Percentiles rank a stretch among this genome's conserved stretches.
phyloP scores from a whole-genome alignment of 2,329 filamentous ascomycete species.

The Ophiosphaerella korrae region DNA sequence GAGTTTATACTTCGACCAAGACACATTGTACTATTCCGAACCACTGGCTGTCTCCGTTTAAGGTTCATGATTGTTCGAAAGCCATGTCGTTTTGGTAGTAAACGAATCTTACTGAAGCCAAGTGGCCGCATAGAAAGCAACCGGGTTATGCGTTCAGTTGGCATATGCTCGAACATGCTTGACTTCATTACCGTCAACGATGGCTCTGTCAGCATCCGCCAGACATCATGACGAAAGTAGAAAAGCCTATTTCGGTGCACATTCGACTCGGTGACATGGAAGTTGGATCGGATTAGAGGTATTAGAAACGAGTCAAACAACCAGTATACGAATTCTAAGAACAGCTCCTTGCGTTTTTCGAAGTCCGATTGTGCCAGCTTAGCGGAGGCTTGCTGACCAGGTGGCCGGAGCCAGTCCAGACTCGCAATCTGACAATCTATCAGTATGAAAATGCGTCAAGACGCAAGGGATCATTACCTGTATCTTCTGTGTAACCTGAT shows the following conservation, averaged over 20 bases:
- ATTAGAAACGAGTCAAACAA: constrained; percentile 90
- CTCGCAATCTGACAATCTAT: constrained; percentile 61
- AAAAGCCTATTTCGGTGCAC: constrained; percentile 80
- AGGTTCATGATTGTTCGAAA: constrained; percentile 90
- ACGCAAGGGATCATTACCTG: constrained; percentile 59
- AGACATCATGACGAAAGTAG: constrained; percentile 94
- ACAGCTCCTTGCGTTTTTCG: constrained; percentile 76
- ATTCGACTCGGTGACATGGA: constrained; percentile 92
- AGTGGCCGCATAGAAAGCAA: constrained; percentile 68
- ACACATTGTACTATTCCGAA: constrained; percentile 58
- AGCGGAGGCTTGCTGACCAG: constrained; percentile 47
- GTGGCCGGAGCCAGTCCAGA: constrained; percentile 74
- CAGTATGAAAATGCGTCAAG: constrained; percentile 14
- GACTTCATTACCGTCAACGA: constrained; percentile 69
- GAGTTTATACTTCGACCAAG: constrained; percentile 71
- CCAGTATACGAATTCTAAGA: constrained; percentile 88
- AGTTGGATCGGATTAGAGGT: constrained; percentile 83
- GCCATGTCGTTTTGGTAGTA: constrained; percentile 79
- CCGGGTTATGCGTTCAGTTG: constrained; percentile 58
- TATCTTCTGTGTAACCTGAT: constrained; percentile 76
- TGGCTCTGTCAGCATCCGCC: constrained; percentile 77
- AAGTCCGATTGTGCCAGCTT: constrained; percentile 74
- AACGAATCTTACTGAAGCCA: constrained; percentile 76
- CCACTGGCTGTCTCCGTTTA: constrained; percentile 64
- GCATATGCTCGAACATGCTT: constrained; percentile 80